A percentile compares a stretch with the other conserved stretches of the same genome.
These are phyloP conservation scores for Diaporthe helianthi DNA, from an alignment of 2,329 filamentous ascomycete genomes.

Conservation along the genomic window DNA sequence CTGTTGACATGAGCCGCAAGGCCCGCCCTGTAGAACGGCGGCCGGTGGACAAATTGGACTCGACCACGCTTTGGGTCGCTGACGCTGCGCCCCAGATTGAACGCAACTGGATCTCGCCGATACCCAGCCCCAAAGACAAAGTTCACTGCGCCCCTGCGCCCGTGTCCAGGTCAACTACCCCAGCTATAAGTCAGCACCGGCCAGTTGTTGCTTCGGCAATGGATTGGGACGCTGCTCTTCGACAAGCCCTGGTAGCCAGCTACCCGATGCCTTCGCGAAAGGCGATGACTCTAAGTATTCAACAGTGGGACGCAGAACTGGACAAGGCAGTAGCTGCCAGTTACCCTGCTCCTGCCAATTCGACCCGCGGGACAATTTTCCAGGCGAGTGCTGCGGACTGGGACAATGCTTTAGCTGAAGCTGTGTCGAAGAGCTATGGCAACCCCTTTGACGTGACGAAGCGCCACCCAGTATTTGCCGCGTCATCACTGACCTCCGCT, in stretches of 20 bases:
- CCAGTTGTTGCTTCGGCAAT: not conserved
- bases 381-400: slow-evolving; percentile 33
- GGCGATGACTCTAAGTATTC: slow-evolving; percentile 25
- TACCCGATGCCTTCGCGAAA: slow-evolving; percentile 39
- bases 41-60: slow-evolving; percentile 40
- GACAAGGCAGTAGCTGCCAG: slow-evolving; percentile 27
- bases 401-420: slow-evolving; percentile 39
- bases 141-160: not conserved
- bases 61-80: slow-evolving; percentile 40
- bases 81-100: slow-evolving; percentile 11
- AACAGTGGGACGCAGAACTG: slow-evolving; percentile 24
- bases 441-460: slow-evolving; percentile 40
- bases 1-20: slow-evolving; percentile 42
- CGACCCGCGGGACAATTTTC: not conserved
- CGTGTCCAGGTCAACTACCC: slow-evolving; percentile 5
- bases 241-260: slow-evolving; percentile 45
- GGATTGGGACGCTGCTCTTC: slow-evolving; percentile 49
- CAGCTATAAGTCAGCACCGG: slow-evolving; percentile 39
- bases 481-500: slow-evolving; percentile 37
- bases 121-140: slow-evolving; percentile 9
- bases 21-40: slow-evolving; percentile 38
- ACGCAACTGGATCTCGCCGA: slow-evolving; percentile 42
- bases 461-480: slow-evolving; percentile 46
- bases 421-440: slow-evolving; percentile 34
- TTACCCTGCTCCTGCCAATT: slow-evolving; percentile 10